Evolutionary conservation across 179 eudicot species (phyloP), one percentile per base, ranked within the genome.

Genomic region (Beta macrorhiza): DNA sequence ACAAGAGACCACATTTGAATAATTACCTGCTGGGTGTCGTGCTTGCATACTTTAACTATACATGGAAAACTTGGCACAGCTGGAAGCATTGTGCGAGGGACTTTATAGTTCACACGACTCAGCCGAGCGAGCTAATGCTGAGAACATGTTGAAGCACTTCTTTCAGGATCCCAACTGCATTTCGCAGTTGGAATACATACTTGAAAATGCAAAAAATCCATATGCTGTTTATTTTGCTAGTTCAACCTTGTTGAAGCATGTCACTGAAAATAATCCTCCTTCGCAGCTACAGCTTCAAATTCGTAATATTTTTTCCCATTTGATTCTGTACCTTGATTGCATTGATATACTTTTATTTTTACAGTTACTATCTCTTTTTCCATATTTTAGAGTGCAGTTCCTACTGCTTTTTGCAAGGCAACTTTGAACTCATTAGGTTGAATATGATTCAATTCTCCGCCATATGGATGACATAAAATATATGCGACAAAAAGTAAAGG

Each of bases 171-270:
- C 84, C 75, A 92, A 89, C 83, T 94, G 84, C 88, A 94, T 94
- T 80, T 86, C 98, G 3, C 97, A 94, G 82, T 90, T 97, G 75
- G 93, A 91, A 83, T 97, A 90, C 90, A 89, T 97, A 78, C 87
- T 94, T 84, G 99, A 91, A 83, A 94, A 92, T 87, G 93, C 98
- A 77, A 85, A 82, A 85, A 91, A 92, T 82, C 92, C 97, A 49
- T 97, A 97, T 82, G 97, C 99, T 17, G 78, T 94, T 87, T 85
- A 94, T 89, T 86, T 94, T 85, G 97, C 99, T 80, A 91, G 99
- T 88, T 93, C 98, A 77, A 97, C 97, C 90, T 86, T 94, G 89
- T 81, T 94, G 97, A 97, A 97, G 90, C 99, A 91, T 89, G 97
- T 94, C 85, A 94, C 98, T 20, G 94, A 91, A 83, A 89, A 92